Conservation (phyloP, 2,329 filamentous ascomycete genomes). For the Nemania sp. region DNA sequence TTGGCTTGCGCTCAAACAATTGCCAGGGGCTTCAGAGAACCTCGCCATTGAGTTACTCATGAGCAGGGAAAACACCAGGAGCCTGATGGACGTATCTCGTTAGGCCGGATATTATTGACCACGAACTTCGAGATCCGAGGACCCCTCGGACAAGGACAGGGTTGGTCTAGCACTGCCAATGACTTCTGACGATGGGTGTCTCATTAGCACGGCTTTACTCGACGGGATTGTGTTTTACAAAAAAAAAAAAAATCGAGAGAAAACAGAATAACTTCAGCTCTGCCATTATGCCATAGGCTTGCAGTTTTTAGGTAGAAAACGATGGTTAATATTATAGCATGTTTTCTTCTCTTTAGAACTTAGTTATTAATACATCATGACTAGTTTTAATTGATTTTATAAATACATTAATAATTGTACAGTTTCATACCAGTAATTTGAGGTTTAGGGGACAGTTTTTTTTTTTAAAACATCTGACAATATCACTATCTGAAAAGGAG, state of each 20-base stretch:
- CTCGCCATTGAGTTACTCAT: not conserved
- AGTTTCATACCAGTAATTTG: not conserved
- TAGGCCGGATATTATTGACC: not conserved
- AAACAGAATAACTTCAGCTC: not conserved
- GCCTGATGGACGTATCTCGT: not conserved
- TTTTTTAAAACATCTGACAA: no score
- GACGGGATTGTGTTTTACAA: not conserved
- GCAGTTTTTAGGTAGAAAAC: not conserved
- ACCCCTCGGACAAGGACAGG: not conserved
- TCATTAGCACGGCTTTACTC: not conserved
- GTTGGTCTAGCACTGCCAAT: not conserved
- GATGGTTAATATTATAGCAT: constrained; percentile 10
- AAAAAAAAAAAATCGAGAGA: not conserved
- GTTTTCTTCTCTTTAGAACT: not conserved
- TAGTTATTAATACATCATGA: not conserved
- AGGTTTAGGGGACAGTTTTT: no score
- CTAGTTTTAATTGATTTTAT: not conserved
- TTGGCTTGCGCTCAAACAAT: no score
- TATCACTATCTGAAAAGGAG: no score
- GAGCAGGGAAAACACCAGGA: not conserved
- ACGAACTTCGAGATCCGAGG: constrained; percentile 7
- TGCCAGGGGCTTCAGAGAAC: not conserved
- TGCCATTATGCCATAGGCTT: not conserved
- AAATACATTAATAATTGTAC: constrained; percentile 8
- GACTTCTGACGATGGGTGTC: not conserved